These are phyloP conservation scores for Melianthus villosus DNA, from an alignment of 441 rosid genomes.

Conservation along the genomic window DNA sequence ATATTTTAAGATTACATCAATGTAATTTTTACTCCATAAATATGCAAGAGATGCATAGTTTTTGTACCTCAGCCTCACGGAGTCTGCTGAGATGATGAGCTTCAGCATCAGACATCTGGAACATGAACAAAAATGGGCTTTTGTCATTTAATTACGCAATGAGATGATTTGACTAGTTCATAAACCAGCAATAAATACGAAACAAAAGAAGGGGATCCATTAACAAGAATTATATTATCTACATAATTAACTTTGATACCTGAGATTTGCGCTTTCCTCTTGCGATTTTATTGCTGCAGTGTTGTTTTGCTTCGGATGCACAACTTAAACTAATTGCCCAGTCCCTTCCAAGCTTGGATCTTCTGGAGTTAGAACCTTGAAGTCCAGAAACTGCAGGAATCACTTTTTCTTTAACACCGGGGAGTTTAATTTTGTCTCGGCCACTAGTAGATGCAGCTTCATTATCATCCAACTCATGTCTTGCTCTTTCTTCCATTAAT, in stretches of 20 bases:
- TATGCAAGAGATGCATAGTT: neutral
- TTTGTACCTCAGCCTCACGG: conserved; percentile 30
- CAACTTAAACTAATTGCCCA: conserved; percentile 16
- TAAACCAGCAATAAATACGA: neutral
- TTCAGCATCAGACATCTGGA: conserved; percentile 14
- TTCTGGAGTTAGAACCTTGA: conserved; percentile 27
- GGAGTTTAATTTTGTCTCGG: conserved; percentile 24
- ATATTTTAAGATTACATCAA: no score
- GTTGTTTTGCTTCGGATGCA: conserved; percentile 26
- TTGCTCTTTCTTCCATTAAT: conserved; percentile 40
- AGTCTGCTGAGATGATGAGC: conserved; percentile 18
- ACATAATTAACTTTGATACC: conserved; percentile 26
- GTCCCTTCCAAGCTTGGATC: conserved; percentile 34
- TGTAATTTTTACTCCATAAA: neutral
- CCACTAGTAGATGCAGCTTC: conserved; percentile 32
- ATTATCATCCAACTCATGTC: conserved; percentile 27
- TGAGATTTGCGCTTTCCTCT: conserved; percentile 40
- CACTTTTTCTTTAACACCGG: conserved; percentile 26
- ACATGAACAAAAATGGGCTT: neutral
- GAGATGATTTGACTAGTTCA: neutral
- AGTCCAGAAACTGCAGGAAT: conserved; percentile 15
- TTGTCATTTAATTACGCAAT: no score
- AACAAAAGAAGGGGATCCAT: conserved; percentile 5
- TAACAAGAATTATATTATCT: neutral
- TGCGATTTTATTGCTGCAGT: conserved; percentile 16